phyloP scores from a whole-genome alignment of 257 asterid genomes.

The Nicotiana sylvestris region DNA sequence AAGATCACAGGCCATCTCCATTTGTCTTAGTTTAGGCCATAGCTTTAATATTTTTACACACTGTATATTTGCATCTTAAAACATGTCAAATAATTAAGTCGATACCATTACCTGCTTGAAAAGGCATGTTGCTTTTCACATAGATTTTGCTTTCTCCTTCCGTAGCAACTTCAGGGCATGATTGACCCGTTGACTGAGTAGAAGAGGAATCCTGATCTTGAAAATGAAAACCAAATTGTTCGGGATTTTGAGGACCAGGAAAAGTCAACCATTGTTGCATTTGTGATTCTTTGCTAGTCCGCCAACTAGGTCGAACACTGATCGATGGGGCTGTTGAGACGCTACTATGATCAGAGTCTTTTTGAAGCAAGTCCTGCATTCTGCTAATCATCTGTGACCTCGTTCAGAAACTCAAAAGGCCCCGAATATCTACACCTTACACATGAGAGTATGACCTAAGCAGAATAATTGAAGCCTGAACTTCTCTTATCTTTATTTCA shows the following conservation, averaged over 20 bases:
- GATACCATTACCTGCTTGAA: constrained; percentile 12
- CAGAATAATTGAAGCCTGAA: no score
- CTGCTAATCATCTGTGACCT: not conserved
- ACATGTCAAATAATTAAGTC: not conserved
- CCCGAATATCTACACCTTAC: not conserved
- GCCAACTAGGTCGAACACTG: constrained; percentile 16
- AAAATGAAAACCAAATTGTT: constrained; percentile 15
- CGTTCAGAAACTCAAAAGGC: not conserved
- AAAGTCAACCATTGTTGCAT: constrained; percentile 8
- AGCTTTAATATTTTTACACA: not conserved
- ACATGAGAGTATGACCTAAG: not conserved
- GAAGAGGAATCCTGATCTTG: constrained; percentile 27
- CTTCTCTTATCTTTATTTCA: no score
- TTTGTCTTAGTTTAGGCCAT: not conserved
- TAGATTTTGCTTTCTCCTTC: constrained; percentile 13
- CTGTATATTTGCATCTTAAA: not conserved
- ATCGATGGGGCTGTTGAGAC: not conserved
- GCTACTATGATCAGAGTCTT: not conserved
- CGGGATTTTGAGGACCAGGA: not conserved
- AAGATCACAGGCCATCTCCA: not conserved
- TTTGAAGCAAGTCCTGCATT: constrained; percentile 14
- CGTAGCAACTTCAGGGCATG: constrained; percentile 13
- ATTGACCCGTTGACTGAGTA: constrained; percentile 26
- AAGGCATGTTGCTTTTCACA: not conserved
- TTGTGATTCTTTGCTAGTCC: constrained; percentile 15